phyloP scores from a whole-genome alignment of 2,329 filamentous ascomycete genomes.

The Dendryphion nanum region DNA sequence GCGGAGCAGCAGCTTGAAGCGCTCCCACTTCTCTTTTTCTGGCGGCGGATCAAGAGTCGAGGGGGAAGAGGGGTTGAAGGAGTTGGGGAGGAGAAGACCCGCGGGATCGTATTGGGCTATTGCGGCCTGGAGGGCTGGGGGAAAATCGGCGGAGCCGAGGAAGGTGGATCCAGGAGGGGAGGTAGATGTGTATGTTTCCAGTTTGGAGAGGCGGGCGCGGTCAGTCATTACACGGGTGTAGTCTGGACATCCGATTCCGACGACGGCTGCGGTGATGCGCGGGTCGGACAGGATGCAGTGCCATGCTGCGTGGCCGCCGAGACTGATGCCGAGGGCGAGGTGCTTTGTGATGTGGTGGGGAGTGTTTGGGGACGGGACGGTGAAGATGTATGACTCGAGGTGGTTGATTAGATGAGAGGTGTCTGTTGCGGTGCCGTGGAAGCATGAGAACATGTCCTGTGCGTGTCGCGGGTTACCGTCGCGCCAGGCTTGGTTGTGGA shows the following conservation, averaged over 20 bases:
- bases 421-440: constrained; percentile 73
- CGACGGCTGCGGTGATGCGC: constrained; percentile 72
- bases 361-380: constrained; percentile 35
- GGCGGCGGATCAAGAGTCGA: constrained; percentile 24
- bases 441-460: constrained; percentile 84
- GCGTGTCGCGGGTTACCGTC: constrained; percentile 78
- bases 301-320: constrained; percentile 89
- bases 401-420: constrained; percentile 73
- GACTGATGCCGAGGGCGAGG: constrained; percentile 75
- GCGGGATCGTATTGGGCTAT: constrained; percentile 72
- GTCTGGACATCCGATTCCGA: constrained; percentile 87
- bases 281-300: constrained; percentile 76
- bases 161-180: constrained; percentile 62
- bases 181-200: constrained; percentile 58
- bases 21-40: constrained; percentile 33
- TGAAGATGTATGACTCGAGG: constrained; percentile 72
- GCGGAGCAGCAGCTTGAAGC: constrained; percentile 32
- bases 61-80: constrained; percentile 19
- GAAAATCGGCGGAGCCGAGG: constrained; percentile 76
- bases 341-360: constrained; percentile 58
- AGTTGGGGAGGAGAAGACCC: constrained; percentile 60
- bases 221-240: constrained; percentile 77
- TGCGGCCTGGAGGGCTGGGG: constrained; percentile 61
- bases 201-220: constrained; percentile 70
- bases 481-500: constrained; percentile 76